phyloP scores from a whole-genome alignment of 1,284 basidiomycete genomes.

The Cryptococcus hybrid region DNA sequence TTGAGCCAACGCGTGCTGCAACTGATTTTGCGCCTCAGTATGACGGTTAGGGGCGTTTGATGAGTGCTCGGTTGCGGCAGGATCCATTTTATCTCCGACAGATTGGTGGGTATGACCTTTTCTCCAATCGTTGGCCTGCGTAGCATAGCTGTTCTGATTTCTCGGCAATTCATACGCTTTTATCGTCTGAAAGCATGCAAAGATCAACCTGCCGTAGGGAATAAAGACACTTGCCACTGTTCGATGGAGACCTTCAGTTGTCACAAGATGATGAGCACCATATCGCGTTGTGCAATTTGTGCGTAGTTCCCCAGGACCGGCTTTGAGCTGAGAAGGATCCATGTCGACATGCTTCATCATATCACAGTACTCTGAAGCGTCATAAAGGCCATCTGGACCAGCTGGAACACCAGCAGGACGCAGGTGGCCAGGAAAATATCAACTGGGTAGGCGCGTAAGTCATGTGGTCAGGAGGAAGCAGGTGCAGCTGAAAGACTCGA shows the following conservation, averaged over 20 bases:
- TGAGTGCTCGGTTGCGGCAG: too few relatives aligned
- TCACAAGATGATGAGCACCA: slow-evolving; percentile 71
- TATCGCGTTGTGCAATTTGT: slow-evolving; percentile 93
- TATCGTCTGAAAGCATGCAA: slow-evolving; percentile 53
- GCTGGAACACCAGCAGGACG: slow-evolving; percentile 27
- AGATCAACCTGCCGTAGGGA: slow-evolving; percentile 72
- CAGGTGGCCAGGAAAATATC: slow-evolving; percentile 82
- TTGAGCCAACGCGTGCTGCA: too few relatives aligned
- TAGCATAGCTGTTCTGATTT: background rate
- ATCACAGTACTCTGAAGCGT: slow-evolving; percentile 75
- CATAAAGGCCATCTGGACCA: slow-evolving; percentile 59
- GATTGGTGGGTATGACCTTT: background rate
- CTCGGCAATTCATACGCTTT: slow-evolving; percentile 68
- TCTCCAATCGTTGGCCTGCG: background rate
- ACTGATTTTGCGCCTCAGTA: too few relatives aligned
- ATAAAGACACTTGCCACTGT: slow-evolving; percentile 88
- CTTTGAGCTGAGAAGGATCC: slow-evolving; percentile 52
- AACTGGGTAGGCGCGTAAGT: slow-evolving; percentile 49
- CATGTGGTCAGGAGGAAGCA: slow-evolving; percentile 19
- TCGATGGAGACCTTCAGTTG: slow-evolving; percentile 57
- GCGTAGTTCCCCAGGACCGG: slow-evolving; percentile 62
- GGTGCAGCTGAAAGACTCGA: slow-evolving; percentile 49
- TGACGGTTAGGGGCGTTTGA: too few relatives aligned
- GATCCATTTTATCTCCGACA: too few relatives aligned
- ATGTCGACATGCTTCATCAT: slow-evolving; percentile 78